A percentile compares a stretch with the other conserved stretches of the same genome.
Conservation (phyloP, 2,329 filamentous ascomycete genomes). For the Talaromyces sp. region DNA sequence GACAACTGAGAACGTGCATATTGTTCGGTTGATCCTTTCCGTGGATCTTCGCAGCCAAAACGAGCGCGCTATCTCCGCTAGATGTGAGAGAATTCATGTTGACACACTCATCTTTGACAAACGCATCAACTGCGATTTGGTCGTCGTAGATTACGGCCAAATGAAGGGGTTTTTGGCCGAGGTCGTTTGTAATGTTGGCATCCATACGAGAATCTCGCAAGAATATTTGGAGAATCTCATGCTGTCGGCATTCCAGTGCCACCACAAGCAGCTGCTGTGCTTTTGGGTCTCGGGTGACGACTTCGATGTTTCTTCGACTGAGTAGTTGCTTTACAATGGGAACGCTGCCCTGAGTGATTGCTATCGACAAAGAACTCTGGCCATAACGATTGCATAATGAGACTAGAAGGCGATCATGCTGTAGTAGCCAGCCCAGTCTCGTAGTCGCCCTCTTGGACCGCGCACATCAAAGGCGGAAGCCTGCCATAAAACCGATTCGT, state of each 20-base stretch:
- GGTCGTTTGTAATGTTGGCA: neutral
- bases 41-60: neutral
- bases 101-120: neutral
- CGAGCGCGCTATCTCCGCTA: neutral
- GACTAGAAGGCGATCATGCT: neutral
- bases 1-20: neutral
- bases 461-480: neutral
- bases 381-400: neutral
- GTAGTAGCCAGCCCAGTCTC: neutral
- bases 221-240: neutral
- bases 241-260: neutral
- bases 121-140: neutral
- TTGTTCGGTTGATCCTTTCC: too few species aligned
- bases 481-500: neutral
- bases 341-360: neutral
- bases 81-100: neutral
- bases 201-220: neutral
- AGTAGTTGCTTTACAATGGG: neutral
- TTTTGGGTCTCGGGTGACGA: neutral
- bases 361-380: neutral
- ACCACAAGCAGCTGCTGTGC: neutral
- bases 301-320: neutral
- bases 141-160: neutral
- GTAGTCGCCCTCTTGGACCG: neutral
- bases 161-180: neutral